Evolutionary conservation across 2,329 filamentous ascomycete species (phyloP).

Genomic region (Madurella fahalii): DNA sequence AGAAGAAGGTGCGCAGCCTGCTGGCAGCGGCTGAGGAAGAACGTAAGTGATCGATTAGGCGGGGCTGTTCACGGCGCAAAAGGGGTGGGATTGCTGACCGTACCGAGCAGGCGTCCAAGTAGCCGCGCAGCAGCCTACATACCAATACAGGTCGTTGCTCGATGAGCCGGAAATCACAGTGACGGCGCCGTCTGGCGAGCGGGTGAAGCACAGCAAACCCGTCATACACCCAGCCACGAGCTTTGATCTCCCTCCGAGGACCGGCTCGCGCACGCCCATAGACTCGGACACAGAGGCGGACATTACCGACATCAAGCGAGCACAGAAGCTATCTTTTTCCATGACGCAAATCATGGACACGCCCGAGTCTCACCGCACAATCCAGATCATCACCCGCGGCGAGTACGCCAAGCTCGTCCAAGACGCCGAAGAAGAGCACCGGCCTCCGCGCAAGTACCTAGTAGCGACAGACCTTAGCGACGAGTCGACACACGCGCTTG

Average conservation of each 20-base stretch:
- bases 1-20: constrained; percentile 53
- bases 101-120: constrained; percentile 47
- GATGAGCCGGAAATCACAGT: constrained; percentile 63
- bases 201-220: constrained; percentile 49
- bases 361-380: constrained; percentile 71
- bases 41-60: constrained; percentile 48
- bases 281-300: constrained; percentile 86
- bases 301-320: constrained; percentile 77
- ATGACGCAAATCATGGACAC: constrained; percentile 76
- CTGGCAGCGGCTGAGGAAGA: constrained; percentile 75
- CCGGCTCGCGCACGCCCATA: constrained; percentile 53
- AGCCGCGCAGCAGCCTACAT: constrained; percentile 43
- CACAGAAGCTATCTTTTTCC: constrained; percentile 77
- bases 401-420: constrained; percentile 74
- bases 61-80: too few species aligned
- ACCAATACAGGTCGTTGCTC: constrained; percentile 61
- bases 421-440: constrained; percentile 73
- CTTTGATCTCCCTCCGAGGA: constrained; percentile 66
- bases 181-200: constrained; percentile 60
- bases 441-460: constrained; percentile 81
- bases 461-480: constrained; percentile 95
- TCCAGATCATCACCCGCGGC: constrained; percentile 86
- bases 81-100: constrained; percentile 22
- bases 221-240: constrained; percentile 77
- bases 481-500: constrained; percentile 89